Percentiles rank a stretch among this genome's conserved stretches.
Evolutionary conservation across 192 early-diverging fungal species (phyloP).

Genomic region (Linnemannia zychae): DNA sequence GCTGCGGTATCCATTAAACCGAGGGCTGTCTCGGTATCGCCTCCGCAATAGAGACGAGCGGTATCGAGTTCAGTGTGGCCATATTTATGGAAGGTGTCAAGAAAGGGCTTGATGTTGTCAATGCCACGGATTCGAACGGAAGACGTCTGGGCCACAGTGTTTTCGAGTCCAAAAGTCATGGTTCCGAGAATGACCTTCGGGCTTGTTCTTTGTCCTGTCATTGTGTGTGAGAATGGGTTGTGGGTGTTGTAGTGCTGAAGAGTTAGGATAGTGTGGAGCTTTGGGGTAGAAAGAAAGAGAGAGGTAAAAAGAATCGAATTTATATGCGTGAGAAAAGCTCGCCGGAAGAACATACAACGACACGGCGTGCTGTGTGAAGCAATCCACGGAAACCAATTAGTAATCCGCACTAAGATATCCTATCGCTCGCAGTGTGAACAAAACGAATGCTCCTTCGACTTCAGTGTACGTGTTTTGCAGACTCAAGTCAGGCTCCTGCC

Average conservation of each 20-base stretch:
- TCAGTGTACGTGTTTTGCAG: too few species aligned
- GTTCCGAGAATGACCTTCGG: slow-evolving; percentile 28
- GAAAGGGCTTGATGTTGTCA: slow-evolving; percentile 25
- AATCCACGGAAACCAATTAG: too few species aligned
- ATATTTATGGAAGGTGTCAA: slow-evolving; percentile 28
- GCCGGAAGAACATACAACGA: not conserved
- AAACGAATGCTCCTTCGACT: too few species aligned
- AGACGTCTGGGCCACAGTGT: not conserved
- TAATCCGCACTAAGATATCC: too few species aligned
- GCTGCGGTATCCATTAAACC: slow-evolving; percentile 23
- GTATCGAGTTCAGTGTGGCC: slow-evolving; percentile 55
- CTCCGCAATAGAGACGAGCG: slow-evolving; percentile 49
- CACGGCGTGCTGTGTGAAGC: too few species aligned
- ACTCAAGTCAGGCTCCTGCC: too few species aligned
- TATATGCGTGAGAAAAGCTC: not conserved
- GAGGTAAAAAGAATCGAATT: not conserved
- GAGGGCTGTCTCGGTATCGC: slow-evolving; percentile 23
- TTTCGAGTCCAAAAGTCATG: slow-evolving; percentile 48
- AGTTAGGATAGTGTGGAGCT: not conserved
- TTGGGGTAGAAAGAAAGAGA: not conserved
- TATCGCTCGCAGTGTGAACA: too few species aligned
- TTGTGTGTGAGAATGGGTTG: not conserved
- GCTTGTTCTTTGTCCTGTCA: slow-evolving; percentile 1
- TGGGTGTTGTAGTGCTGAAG: not conserved
- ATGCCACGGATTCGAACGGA: slow-evolving; percentile 30